Conservation (phyloP, 441 rosid species). For the Populus tomentosa region DNA sequence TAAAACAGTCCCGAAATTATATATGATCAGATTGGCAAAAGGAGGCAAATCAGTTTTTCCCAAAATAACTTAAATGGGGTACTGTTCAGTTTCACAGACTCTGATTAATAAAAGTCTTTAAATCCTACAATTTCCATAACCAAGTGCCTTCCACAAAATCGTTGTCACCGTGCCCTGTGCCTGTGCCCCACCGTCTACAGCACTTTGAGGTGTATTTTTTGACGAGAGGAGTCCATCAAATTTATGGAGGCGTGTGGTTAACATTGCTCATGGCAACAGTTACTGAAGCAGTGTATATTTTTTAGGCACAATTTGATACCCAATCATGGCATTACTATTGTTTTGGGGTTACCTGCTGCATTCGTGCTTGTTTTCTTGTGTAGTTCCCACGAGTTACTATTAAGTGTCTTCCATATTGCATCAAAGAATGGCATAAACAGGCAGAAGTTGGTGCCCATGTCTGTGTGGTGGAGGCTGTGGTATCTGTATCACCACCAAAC, state of each 20-base stretch:
- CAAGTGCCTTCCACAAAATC: neutral
- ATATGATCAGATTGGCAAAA: neutral
- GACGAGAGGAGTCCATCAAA: neutral
- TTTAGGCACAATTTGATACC: neutral
- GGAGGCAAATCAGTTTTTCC: neutral
- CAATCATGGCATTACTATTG: neutral
- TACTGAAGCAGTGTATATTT: neutral
- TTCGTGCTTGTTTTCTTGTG: slow-evolving; percentile 48
- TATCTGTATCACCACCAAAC: slow-evolving; percentile 43
- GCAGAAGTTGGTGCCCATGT: slow-evolving; percentile 86
- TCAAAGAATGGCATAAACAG: slow-evolving; percentile 95
- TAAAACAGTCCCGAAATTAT: neutral
- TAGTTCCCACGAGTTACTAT: slow-evolving; percentile 63
- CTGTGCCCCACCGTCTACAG: neutral
- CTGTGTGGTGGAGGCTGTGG: slow-evolving; percentile 75
- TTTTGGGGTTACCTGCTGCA: slow-evolving; percentile 35
- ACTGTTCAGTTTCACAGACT: too few relatives aligned
- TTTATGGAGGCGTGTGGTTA: neutral
- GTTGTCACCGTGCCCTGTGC: neutral
- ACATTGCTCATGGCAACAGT: neutral
- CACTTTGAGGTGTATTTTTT: neutral
- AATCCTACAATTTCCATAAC: neutral
- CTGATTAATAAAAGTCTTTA: neutral
- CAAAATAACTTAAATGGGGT: neutral
- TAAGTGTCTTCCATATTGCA: slow-evolving; percentile 64